Evolutionary conservation across 176 grass and related monocot genomes (phyloP), one percentile per base, ranked within the genome.

Genomic region (Thalia dealbata): DNA sequence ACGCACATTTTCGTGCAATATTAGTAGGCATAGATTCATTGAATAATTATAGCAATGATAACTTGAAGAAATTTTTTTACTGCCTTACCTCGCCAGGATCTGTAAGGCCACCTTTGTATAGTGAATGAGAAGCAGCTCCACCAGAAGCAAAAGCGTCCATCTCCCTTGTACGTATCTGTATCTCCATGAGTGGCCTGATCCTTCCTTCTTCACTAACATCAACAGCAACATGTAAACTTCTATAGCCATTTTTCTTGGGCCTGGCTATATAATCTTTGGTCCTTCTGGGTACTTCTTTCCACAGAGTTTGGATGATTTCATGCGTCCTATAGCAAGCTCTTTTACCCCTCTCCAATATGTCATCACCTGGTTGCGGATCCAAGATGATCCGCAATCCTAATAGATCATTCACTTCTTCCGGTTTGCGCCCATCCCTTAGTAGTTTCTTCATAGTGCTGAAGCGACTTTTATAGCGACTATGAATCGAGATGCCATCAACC

Each of bases 401-500:
- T 50, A 96, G 88, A 63, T 96, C 93, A 43, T 92, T 96, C 60
- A 96, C 82, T 78, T 92, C 82, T 88, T 92, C 87, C 35, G 84
- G 89, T 48, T 81, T 90, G 23, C 89, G 72, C 0, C 93, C 93
- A 80, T 96, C 87, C 77, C 89, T 96, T 70, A 96, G 67, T 64
- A 96, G 52, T 71, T 96, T 96, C 76, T 96, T 96, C 93, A 92
- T 96, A 42, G 87, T 96, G 70, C 93, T 96, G 76, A 92, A 96
- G 64, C 87, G 89, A 70, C 93, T 96, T 83, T 92, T 96, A 35
- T 90, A 96, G 25, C 93, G 71, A 42, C 93, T 75, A 76, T 84
- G 42, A 74, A 96, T 76, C 46, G 87, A 92, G 58, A 96, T 88
- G 18, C 51, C 76, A 71, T 84, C 73, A 21, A 90, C 89, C 78